These are phyloP conservation scores for Leishmania lainsoni DNA, from an alignment of 208 protist species.

Conservation along the genomic window DNA sequence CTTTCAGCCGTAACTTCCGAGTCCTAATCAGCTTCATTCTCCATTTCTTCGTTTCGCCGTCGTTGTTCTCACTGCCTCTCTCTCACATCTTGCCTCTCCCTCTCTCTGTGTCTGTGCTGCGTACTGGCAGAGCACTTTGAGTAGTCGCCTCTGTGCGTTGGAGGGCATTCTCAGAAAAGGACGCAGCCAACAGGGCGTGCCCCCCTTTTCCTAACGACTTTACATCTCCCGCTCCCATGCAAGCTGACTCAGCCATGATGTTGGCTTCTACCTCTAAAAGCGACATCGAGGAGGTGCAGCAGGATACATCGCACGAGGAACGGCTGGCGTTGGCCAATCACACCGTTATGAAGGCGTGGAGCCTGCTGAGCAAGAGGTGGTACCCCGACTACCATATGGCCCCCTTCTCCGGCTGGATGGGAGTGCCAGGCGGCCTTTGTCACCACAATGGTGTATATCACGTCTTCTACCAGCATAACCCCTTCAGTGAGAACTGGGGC, in stretches of 20 bases:
- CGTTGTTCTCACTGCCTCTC: neutral
- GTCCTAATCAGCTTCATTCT: neutral
- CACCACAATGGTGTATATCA: slow-evolving; percentile 44
- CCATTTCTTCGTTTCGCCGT: neutral
- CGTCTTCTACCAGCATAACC: slow-evolving; percentile 60
- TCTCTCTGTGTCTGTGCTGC: neutral
- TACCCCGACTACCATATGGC: slow-evolving; percentile 57
- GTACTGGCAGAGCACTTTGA: neutral
- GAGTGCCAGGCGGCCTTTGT: slow-evolving; percentile 45
- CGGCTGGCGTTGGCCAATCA: slow-evolving; percentile 24
- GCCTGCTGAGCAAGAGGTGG: slow-evolving; percentile 27
- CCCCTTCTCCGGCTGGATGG: slow-evolving; percentile 41
- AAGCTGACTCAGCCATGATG: neutral
- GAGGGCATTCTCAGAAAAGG: neutral
- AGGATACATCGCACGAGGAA: slow-evolving; percentile 14
- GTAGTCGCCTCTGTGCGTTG: neutral
- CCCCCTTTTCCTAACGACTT: neutral
- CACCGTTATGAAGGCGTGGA: slow-evolving; percentile 16
- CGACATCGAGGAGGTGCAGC: neutral
- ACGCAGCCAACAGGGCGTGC: neutral
- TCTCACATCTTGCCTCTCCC: neutral
- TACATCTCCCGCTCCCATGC: neutral
- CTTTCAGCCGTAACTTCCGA: neutral
- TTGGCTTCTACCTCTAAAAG: neutral
- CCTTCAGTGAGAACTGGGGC: slow-evolving; percentile 47